Base-by-base conservation (phyloP, 2,329 filamentous ascomycete species). In the Talaromyces sp. region DNA sequence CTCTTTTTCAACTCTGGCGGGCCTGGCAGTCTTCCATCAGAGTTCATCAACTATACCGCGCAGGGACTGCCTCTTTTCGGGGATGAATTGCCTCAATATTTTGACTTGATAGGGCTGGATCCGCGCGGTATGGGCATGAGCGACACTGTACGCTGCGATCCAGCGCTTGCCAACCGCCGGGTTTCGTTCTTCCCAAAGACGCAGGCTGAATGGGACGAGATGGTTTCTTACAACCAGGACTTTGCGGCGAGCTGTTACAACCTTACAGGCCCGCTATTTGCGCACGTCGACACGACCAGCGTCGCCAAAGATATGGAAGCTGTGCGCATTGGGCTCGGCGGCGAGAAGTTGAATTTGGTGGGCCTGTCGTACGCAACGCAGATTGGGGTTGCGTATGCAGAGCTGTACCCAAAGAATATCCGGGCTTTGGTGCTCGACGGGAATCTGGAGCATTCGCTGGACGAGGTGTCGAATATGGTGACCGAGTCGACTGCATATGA, bases 291-390 rank as follows among this genome's bases (percentile, higher is more conserved):
- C 65, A 80, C 78, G 9, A 66, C 72, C 25, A 69, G 62, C 25
- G 70, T 69, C 6, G 70, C 68, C 8, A 72, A 71, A 55, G 75
- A 78, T 56, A 67, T 76, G 27, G 74, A 76, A 47, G 71, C 72
- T 17, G 66, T 76, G 4, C 72, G 71, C 8, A 51, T 66, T 10
- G 75, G 70, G 3, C 66, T 79, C 3, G 69, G 71, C 2, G 70
- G 73, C 17, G 70, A 73, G 13, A 72, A 71, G 57, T 55, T 78
- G 33, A 77, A 74, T 59, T 79, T 69, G 44, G 59, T 80, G 1
- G 80, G 79, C 5, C 64, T 77, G 15, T 81, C 78, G 1, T 82
- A 82, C 65, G 79, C 79, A 5, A 76, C 76, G 1, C 74, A 78
- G 64, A 68, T 81, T 15, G 80, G 76, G 19, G 70, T 71, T 10